Evolutionary conservation across 805 yeast genomes (phyloP), one percentile per base, ranked within the genome.

Genomic region (Barnettozyma sucrosica): DNA sequence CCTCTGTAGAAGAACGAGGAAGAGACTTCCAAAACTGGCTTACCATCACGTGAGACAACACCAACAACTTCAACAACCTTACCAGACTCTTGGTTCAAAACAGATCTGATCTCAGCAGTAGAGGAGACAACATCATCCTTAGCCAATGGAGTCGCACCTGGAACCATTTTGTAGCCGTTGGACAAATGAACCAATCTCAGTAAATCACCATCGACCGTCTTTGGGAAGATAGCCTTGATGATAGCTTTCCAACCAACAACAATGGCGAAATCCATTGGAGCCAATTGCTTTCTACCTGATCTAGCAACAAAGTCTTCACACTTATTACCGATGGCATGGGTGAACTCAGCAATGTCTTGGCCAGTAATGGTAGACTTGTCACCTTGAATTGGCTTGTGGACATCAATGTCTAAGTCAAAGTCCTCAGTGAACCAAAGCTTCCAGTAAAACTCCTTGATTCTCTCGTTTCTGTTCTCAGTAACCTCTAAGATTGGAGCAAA

Each of bases 231-330:
- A n/a, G 97, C 90, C 74, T 86, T 89, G 74, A 93, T 92, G 65
- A 93, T 92, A 44, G 97, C 95, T 72, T 85, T 85, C 99, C 99
- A 93, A 41, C 99, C 98, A 59, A 90, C 80, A 49, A 93, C 97
- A 67, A 93, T 93, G 43, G 99, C 98, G 65, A 90, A 93, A 74
- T 93, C 99, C 98, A 93, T 92, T 62, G 99, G 99, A 43, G 98
- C 99, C 58, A 81, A 75, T 50, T 88, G 83, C 54, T 77, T 79
- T 68, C 87, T 85, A 55, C 90, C 93, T 44, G 87, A 79, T 74
- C 96, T 82, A 50, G 84, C 77, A 57, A 90, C 96, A 60, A 89
- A 93, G 52, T 95, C 96, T 72, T 93, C 98, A 68, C 96, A 89
- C 56, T 85, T 85, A 79, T 93, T 93, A 57, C 97, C 97, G 65